Percentiles rank a stretch among this genome's conserved stretches.
Conservation (phyloP, 129 eudicot genomes). For the Smallanthus sonchifolius region DNA sequence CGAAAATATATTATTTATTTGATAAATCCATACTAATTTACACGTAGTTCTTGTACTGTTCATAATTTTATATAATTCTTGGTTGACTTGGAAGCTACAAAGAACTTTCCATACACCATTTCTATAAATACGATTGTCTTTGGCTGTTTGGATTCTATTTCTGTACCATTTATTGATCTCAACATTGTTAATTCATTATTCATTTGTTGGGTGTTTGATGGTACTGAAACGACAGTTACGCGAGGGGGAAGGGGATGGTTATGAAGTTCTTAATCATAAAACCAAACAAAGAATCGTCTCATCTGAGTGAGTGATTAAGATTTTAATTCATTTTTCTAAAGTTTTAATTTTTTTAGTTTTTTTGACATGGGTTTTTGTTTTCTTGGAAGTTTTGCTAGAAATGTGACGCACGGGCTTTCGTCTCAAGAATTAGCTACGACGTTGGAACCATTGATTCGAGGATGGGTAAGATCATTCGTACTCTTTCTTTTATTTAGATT, state of each 20-base stretch:
- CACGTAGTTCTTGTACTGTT: conserved; percentile 17
- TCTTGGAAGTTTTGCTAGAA: conserved; percentile 34
- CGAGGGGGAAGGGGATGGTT: conserved; percentile 42
- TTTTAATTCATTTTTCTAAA: background rate
- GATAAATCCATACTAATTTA: conserved; percentile 19
- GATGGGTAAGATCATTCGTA: conserved; percentile 39
- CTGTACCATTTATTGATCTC: conserved; percentile 5
- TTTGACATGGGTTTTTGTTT: conserved; percentile 11
- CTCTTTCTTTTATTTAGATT: background rate
- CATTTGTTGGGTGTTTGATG: conserved; percentile 44
- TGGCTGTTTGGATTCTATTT: background rate
- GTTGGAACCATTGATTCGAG: conserved; percentile 66
- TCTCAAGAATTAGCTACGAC: conserved; percentile 39
- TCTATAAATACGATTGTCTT: conserved; percentile 17
- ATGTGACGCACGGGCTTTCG: conserved; percentile 34
- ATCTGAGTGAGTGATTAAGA: conserved; percentile 36
- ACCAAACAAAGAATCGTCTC: conserved; percentile 31
- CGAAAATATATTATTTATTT: conserved; percentile 5
- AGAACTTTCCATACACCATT: conserved; percentile 19
- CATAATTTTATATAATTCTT: conserved; percentile 11
- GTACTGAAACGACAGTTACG: conserved; percentile 51
- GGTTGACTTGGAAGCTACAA: conserved; percentile 35
- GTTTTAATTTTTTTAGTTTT: background rate
- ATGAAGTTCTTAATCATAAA: conserved; percentile 31
- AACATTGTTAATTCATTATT: conserved; percentile 17